These are phyloP conservation scores for Globisporangium abappressorium DNA, from an alignment of 352 stramenopile genomes.

Conservation along the genomic window DNA sequence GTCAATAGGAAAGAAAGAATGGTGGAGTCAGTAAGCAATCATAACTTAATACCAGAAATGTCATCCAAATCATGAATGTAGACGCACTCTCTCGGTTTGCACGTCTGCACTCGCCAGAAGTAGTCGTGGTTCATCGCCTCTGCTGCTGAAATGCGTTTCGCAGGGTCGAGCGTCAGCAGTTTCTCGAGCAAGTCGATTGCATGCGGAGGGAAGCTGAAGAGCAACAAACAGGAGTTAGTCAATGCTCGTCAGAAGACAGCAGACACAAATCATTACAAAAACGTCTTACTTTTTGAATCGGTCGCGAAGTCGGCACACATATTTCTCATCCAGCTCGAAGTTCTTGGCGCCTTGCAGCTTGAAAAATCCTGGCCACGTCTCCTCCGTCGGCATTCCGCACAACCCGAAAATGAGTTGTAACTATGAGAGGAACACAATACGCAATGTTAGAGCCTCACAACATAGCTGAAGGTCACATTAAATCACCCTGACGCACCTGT, in stretches of 20 bases:
- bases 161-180: slow-evolving; percentile 94
- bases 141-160: slow-evolving; percentile 91
- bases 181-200: slow-evolving; percentile 91
- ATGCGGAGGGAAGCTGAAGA: slow-evolving; percentile 62
- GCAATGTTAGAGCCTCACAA: neutral
- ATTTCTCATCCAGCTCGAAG: slow-evolving; percentile 76
- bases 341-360: slow-evolving; percentile 68
- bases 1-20: slow-evolving; percentile 1
- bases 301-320: slow-evolving; percentile 62
- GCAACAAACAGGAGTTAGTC: neutral
- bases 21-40: neutral
- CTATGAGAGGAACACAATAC: slow-evolving; percentile 18
- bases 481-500: slow-evolving; percentile 38
- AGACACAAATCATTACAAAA: neutral
- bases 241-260: neutral
- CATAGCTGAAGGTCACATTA: neutral
- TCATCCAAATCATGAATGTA: neutral
- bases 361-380: slow-evolving; percentile 79
- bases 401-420: slow-evolving; percentile 81
- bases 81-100: slow-evolving; percentile 79
- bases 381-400: slow-evolving; percentile 70
- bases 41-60: neutral
- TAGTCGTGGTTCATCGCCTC: slow-evolving; percentile 97
- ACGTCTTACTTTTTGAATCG: slow-evolving; percentile 75
- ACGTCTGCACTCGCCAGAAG: slow-evolving; percentile 91